Evolutionary conservation across 2,329 filamentous ascomycete genomes (phyloP), one percentile per base, ranked within the genome.

Genomic region (Sordariomycetes sp.): DNA sequence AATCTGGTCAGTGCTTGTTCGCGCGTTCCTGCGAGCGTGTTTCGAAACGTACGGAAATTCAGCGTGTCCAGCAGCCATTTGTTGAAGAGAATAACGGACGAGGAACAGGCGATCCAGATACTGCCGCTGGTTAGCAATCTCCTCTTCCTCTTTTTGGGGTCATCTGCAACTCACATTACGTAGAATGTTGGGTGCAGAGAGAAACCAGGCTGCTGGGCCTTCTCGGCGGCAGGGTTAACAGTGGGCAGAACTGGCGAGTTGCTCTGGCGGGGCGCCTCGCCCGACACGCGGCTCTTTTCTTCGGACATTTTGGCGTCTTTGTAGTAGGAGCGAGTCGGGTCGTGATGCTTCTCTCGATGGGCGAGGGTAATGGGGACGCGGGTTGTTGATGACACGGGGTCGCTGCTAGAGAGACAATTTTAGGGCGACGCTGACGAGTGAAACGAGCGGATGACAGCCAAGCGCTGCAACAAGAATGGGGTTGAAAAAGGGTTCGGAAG

Each of bases 1-100:
- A 18, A 5, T 25, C 20, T 24, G 8, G 35, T 37, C 24, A 37
- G 35, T 25, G 11, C 8, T 20, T 27, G 16, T 12, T 23, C 21
- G 12, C 28, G 25, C 14, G 20, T 30, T 24, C 16, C 18, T n/a
- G 10, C 24, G 15, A n/a, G 8, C 7, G 6, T 21, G 18, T 35
- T 18, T 35, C 21, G 32, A 27, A 27, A 48, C 60, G 46, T 61
- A 64, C 61, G 75, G 69, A 95, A 95, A 43, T 85, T 73, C 42
- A 82, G 72, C 25, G 82, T 88, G 51, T 90, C 80, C 42, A 96
- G 74, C 51, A 98, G 86, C 78, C 86, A 94, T 76, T 98, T 98
- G 79, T 98, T 96, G 81, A 95, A 96, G 42, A 98, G 71, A 58
- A 98, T 98, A 55, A 96, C 87, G 50, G 82, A 86, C 28, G 87